Base-by-base conservation (phyloP, 192 early-diverging fungal species). In the Umbelopsis ramanniana region DNA sequence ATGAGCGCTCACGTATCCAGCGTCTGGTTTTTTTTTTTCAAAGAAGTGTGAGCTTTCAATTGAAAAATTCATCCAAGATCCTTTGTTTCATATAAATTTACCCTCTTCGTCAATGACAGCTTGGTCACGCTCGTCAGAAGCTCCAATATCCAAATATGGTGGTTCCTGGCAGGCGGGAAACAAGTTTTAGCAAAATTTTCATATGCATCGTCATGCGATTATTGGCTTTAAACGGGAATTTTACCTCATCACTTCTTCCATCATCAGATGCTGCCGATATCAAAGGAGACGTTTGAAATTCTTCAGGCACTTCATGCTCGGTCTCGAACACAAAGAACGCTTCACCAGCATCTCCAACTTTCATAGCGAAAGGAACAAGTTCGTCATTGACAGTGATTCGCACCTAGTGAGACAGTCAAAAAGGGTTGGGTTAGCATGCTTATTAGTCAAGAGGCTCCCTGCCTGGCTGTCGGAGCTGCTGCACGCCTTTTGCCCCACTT, bases 321-420 rank as follows among this genome's bases (percentile, higher is more conserved):
- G 94, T 93, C 74, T 97, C 94, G 35, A 98, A 85, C 6, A 99
- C 95, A 82, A 99, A 99, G 77, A 99, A 99, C 22, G 94, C 96
- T 77, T 99, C 97, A 33, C 97, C 97, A 14, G 93, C 93, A 60
- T 98, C 97, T 12, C 96, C 94, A 5, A 99, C 90, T 71, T 99
- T 99, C 97, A 99, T 99, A 48, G 92, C 86, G 68, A 94, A 87
- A 68, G 92, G 88, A 14, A 90, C 86, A 0, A 78, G 76, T 71
- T 86, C 53, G 53, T 88, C 95, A 76, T 99, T 99, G 29, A 99
- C 90, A 6, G 86, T 82, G 38, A 99, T 83, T 53, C 94, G 90
- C 53, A 96, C 90, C 90, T 91, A 67, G 29, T n/a, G n/a, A 19
- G 46, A 55, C 4, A 23, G 29, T 35, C 40, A 60, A 48, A 53